Conservation (phyloP, 2,329 filamentous ascomycete genomes). For the Balansia obtecta region DNA sequence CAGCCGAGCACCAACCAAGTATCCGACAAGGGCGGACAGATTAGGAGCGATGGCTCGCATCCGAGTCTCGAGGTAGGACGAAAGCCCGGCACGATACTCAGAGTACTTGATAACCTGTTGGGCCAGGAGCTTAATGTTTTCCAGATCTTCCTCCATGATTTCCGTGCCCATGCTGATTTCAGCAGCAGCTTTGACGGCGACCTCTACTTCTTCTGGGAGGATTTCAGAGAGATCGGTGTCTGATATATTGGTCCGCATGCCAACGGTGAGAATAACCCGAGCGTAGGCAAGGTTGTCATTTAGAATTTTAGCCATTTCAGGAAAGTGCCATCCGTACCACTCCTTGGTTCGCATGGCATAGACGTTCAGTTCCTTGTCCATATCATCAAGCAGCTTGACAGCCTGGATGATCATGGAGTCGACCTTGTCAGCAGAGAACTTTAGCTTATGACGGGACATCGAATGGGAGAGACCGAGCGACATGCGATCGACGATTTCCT, state of each 20-base stretch:
- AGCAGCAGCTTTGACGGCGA: conserved; percentile 80
- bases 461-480: conserved; percentile 93
- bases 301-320: conserved; percentile 91
- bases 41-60: conserved; percentile 98
- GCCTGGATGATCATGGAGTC: conserved; percentile 99
- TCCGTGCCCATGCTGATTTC: conserved; percentile 98
- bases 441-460: conserved; percentile 92
- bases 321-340: conserved; percentile 99
- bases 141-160: conserved; percentile 82
- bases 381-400: conserved; percentile 82
- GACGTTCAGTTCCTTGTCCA: conserved; percentile 97
- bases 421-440: conserved; percentile 97
- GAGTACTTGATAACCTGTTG: conserved; percentile 89
- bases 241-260: conserved; percentile 71
- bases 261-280: conserved; percentile 76
- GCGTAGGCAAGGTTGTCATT: conserved; percentile 96
- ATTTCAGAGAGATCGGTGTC: conserved; percentile 75
- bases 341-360: conserved; percentile 99
- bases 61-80: conserved; percentile 77
- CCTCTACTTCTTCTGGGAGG: conserved; percentile 89
- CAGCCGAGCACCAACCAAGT: conserved; percentile 84
- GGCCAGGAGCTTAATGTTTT: conserved; percentile 83
- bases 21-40: conserved; percentile 82
- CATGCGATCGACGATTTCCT: conserved; percentile 86
- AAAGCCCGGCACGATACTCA: conserved; percentile 79